These are phyloP conservation scores for Phytopythium boreale DNA, from an alignment of 352 stramenopile species.

Conservation along the genomic window DNA sequence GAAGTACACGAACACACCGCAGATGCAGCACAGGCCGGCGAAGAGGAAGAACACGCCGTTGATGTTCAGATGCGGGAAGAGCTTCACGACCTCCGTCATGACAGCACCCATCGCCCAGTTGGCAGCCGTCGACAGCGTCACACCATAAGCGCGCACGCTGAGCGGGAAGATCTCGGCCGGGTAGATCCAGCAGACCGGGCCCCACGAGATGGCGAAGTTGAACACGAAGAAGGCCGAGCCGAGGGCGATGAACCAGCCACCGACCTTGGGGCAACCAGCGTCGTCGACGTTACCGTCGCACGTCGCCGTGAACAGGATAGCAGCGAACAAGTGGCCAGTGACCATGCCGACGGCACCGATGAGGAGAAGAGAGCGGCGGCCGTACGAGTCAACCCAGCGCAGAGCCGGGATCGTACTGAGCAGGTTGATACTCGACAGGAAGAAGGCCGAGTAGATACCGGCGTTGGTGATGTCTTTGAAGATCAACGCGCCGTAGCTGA, in stretches of 20 bases:
- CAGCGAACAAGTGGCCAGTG: constrained; percentile 33
- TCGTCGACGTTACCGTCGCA: constrained; percentile 27
- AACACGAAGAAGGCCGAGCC: constrained; percentile 26
- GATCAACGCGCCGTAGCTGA: constrained; percentile 25
- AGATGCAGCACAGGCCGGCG: constrained; percentile 32
- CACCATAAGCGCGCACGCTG: constrained; percentile 33
- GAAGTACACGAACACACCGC: constrained; percentile 32
- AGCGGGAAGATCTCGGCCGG: too few species aligned
- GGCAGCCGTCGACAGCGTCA: constrained; percentile 30
- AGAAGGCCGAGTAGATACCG: constrained; percentile 24
- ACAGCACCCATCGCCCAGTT: constrained; percentile 36
- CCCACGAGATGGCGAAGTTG: too few species aligned
- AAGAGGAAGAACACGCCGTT: constrained; percentile 62
- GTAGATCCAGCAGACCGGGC: too few species aligned
- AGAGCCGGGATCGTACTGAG: constrained; percentile 27
- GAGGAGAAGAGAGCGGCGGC: constrained; percentile 25
- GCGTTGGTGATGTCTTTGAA: constrained; percentile 32
- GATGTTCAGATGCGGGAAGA: constrained; percentile 31
- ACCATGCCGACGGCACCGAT: constrained; percentile 32
- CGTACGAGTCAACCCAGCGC: constrained; percentile 24
- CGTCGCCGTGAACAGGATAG: constrained; percentile 29
- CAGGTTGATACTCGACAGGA: constrained; percentile 24
- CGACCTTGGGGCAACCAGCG: constrained; percentile 19
- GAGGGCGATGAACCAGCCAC: constrained; percentile 39
- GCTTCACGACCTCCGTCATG: constrained; percentile 18